Percentiles rank a stretch among this genome's conserved stretches.
Evolutionary conservation across 1,284 basidiomycete genomes (phyloP).

Genomic region (Schizophyllum commune): DNA sequence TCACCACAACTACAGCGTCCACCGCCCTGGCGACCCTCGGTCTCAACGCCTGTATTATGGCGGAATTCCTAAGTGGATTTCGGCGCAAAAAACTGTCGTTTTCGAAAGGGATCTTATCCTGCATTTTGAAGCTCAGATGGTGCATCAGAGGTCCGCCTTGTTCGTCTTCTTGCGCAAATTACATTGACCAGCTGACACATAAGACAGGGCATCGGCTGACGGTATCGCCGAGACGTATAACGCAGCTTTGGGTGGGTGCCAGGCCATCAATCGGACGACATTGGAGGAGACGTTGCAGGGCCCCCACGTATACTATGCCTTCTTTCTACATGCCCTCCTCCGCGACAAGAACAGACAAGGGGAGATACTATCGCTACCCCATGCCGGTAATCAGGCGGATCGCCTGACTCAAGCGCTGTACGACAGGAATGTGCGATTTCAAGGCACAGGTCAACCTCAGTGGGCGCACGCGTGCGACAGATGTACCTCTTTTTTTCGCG

Average conservation of each 20-base stretch:
- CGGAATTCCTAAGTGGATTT: too few relatives aligned
- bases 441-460: background rate
- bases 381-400: conserved; percentile 1
- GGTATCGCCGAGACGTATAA: conserved; percentile 12
- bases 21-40: too few relatives aligned
- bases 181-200: too few relatives aligned
- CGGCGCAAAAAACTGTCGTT: too few relatives aligned
- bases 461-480: conserved; percentile 6
- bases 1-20: too few relatives aligned
- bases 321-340: conserved; percentile 4
- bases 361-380: background rate
- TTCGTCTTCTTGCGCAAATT: too few relatives aligned
- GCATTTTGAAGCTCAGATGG: too few relatives aligned
- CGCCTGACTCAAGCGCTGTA: conserved; percentile 2
- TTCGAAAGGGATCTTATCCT: too few relatives aligned
- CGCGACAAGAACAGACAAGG: background rate
- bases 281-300: conserved; percentile 4
- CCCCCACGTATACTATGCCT: conserved; percentile 7
- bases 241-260: background rate
- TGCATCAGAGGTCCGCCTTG: too few relatives aligned
- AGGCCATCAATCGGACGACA: background rate
- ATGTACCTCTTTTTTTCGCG: conserved; percentile 2
- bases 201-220: conserved; percentile 10
- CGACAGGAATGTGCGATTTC: background rate
- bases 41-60: too few relatives aligned